Evolutionary conservation across 305 asterid species (phyloP), one percentile per base, ranked within the genome.

Genomic region (Fraxinus platypoda): DNA sequence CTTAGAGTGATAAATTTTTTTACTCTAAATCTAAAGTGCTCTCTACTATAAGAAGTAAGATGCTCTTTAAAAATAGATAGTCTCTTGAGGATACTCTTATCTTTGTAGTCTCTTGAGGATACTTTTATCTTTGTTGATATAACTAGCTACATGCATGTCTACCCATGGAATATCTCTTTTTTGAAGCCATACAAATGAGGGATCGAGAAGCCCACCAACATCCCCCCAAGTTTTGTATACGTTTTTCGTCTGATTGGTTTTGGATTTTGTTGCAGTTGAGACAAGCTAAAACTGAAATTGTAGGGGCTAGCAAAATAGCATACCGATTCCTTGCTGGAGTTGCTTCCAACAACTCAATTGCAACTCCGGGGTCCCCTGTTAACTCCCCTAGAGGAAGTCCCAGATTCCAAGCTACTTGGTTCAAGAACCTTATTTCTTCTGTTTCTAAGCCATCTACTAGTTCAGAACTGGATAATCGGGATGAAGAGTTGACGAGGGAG

Each of bases 261-360:
- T 35, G 76, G 73, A 59, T 79, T 74, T 64, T 79, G 25, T n/a
- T 91, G 92, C 93, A 95, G 99, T 90, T 93, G 70, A 92, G 95
- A 85, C 99, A 97, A 92, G 99, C 99, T n/a, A 97, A 93, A 91
- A 84, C 96, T 2, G 99, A 93, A 93, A 93, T 97, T 23, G 97
- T 92, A 70, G 76, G 96, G 34, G 99, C 98, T 41, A 93, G 99
- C 87, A 97, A 92, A 84, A 98, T 95, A 73, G 97, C 98, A 0
- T 97, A 93, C 76, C 92, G 93, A 46, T 97, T 92, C 85, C 83
- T 97, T 37, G 88, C 90, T 35, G 98, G 98, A 78, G 93, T 89
- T 82, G 91, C 87, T 77, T 85, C 89, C 78, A 83, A 75, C 86
- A 86, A 82, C 85, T 79, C 86, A 75, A 59, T 35, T 64, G 88